Conservation (phyloP, 495 filamentous ascomycete genomes). For the Penicillium angulare region DNA sequence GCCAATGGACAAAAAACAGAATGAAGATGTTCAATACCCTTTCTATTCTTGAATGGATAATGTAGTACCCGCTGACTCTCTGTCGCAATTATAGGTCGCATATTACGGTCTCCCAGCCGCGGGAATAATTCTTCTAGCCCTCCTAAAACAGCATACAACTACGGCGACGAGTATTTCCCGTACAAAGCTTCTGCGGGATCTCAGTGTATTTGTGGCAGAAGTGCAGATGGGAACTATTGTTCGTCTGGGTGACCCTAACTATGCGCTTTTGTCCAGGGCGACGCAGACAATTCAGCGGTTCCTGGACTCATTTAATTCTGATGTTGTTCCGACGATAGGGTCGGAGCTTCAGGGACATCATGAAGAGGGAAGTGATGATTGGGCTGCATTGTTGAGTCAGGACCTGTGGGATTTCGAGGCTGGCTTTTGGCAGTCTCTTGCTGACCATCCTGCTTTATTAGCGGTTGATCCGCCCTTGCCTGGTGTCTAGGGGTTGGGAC, state of each 20-base stretch:
- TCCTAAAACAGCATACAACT: constrained; percentile 27
- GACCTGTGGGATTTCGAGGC: constrained; percentile 35
- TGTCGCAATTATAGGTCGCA: constrained; percentile 25
- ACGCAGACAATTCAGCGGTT: constrained; percentile 33
- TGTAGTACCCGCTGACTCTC: not conserved
- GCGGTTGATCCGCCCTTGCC: constrained; percentile 24
- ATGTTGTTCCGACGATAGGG: constrained; percentile 2
- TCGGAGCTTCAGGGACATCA: constrained; percentile 1
- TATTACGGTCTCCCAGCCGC: constrained; percentile 43
- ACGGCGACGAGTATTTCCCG: constrained; percentile 11
- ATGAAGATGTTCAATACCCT: too few species aligned
- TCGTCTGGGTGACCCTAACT: constrained; percentile 34
- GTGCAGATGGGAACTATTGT: constrained; percentile 37
- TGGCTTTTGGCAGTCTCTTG: constrained; percentile 32
- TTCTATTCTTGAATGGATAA: too few species aligned
- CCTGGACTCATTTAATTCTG: constrained; percentile 29
- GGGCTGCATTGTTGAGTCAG: constrained; percentile 28
- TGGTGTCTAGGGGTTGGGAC: constrained; percentile 2
- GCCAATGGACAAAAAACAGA: too few species aligned
- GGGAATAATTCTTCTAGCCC: constrained; percentile 37
- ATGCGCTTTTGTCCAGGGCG: constrained; percentile 28
- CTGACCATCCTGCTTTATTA: constrained; percentile 31
- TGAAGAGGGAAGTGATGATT: constrained; percentile 24
- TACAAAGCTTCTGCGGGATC: constrained; percentile 30
- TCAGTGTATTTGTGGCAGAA: constrained; percentile 40